phyloP scores from a whole-genome alignment of 257 asterid genomes.

The Solanum clarkiae region DNA sequence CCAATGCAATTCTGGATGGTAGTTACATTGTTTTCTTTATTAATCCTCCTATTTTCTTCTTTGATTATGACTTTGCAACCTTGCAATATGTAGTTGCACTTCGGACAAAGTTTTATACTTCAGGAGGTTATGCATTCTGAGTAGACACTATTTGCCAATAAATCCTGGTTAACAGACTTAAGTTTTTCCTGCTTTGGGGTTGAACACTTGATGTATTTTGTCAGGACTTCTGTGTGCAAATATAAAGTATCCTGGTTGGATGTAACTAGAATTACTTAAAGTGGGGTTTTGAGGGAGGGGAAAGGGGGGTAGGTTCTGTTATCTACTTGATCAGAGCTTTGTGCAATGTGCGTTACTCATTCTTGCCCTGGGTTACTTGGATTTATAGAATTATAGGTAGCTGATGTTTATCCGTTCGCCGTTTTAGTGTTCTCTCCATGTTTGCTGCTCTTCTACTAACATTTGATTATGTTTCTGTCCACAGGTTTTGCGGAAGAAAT shows the following conservation, averaged over 20 bases:
- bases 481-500: constrained; percentile 85
- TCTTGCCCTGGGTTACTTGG: background rate
- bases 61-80: background rate
- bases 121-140: background rate
- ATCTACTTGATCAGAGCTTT: background rate
- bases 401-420: background rate
- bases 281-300: background rate
- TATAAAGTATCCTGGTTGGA: background rate
- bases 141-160: background rate
- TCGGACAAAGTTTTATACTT: background rate
- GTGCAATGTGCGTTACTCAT: background rate
- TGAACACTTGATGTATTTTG: background rate
- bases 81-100: background rate
- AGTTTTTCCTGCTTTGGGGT: background rate
- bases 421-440: background rate
- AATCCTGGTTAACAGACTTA: background rate
- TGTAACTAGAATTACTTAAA: background rate
- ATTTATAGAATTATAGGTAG: background rate
- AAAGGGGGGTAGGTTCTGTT: background rate
- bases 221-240: background rate
- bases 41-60: background rate
- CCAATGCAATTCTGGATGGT: constrained; percentile 92
- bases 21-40: background rate
- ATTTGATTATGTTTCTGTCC: background rate
- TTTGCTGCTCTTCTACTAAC: background rate